These are phyloP conservation scores for Colletotrichum liriopes DNA, from an alignment of 2,329 filamentous ascomycete genomes.

Conservation along the genomic window DNA sequence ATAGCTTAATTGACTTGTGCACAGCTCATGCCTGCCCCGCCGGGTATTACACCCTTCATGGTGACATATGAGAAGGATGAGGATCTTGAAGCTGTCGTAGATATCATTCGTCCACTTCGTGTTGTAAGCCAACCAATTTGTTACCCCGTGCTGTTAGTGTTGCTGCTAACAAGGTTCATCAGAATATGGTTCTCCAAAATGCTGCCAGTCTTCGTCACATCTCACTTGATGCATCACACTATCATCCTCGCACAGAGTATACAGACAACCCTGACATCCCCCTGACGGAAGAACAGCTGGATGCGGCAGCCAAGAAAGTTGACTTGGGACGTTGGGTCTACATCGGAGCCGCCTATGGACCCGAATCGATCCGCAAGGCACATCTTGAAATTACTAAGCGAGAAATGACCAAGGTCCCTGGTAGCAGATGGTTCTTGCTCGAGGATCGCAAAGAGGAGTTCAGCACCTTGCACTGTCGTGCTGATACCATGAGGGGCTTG, in stretches of 20 bases:
- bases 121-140: conserved; percentile 30
- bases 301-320: conserved; percentile 57
- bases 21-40: conserved; percentile 53
- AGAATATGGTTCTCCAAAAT: conserved; percentile 58
- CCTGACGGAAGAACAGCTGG: conserved; percentile 56
- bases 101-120: conserved; percentile 54
- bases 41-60: conserved; percentile 56
- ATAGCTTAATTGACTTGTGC: not conserved
- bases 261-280: conserved; percentile 45
- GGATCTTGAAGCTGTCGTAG: conserved; percentile 54
- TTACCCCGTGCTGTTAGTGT: no score
- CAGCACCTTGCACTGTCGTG: conserved; percentile 50
- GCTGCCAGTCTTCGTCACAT: conserved; percentile 62
- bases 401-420: conserved; percentile 34
- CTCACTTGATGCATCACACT: conserved; percentile 58
- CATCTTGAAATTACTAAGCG: conserved; percentile 32
- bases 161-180: not conserved
- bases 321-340: conserved; percentile 62
- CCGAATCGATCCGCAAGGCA: conserved; percentile 47
- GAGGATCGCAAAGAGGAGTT: conserved; percentile 44
- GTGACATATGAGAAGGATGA: conserved; percentile 56
- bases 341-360: conserved; percentile 59
- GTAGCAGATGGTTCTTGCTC: conserved; percentile 35
- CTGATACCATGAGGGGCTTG: conserved; percentile 48
- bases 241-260: conserved; percentile 50